These are phyloP conservation scores for Umbelopsis sp. DNA, from an alignment of 192 early-diverging fungal genomes.

Conservation along the genomic window DNA sequence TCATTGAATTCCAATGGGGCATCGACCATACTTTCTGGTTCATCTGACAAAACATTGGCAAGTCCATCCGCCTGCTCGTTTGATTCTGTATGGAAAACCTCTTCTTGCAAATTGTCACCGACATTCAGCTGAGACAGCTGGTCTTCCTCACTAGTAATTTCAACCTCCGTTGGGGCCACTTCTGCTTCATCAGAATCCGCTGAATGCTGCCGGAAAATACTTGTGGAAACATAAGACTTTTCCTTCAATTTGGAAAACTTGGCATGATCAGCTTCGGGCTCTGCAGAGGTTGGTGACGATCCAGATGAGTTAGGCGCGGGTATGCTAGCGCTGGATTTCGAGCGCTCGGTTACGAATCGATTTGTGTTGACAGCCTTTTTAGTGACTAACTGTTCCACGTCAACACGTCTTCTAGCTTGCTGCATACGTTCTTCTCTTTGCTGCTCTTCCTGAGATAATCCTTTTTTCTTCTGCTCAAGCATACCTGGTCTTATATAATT, in stretches of 20 bases:
- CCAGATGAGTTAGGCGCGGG: not conserved
- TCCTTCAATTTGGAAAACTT: constrained; percentile 5
- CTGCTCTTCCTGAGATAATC: constrained; percentile 1
- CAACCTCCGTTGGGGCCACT: not conserved
- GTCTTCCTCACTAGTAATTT: not conserved
- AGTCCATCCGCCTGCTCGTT: too few species aligned
- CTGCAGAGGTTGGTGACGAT: not conserved
- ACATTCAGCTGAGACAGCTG: not conserved
- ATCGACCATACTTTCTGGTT: too few species aligned
- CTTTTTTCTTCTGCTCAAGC: constrained; percentile 15
- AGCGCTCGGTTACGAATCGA: constrained; percentile 11
- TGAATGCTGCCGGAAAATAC: constrained; percentile 11
- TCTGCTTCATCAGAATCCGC: not conserved
- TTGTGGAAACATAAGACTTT: constrained; percentile 11
- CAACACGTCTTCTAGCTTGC: not conserved
- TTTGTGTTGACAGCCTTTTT: constrained; percentile 13
- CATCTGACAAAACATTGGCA: too few species aligned
- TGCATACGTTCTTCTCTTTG: constrained; percentile 12
- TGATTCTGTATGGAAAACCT: not conserved
- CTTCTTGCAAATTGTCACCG: not conserved
- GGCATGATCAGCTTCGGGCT: not conserved
- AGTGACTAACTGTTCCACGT: constrained; percentile 4
- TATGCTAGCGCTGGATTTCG: not conserved
- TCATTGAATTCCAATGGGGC: too few species aligned
- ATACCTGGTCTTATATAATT: constrained; percentile 7